A percentile compares a stretch with the other conserved stretches of the same genome.
Conservation (phyloP, 164 flowering plant species). For the Liriodendron chinense region DNA sequence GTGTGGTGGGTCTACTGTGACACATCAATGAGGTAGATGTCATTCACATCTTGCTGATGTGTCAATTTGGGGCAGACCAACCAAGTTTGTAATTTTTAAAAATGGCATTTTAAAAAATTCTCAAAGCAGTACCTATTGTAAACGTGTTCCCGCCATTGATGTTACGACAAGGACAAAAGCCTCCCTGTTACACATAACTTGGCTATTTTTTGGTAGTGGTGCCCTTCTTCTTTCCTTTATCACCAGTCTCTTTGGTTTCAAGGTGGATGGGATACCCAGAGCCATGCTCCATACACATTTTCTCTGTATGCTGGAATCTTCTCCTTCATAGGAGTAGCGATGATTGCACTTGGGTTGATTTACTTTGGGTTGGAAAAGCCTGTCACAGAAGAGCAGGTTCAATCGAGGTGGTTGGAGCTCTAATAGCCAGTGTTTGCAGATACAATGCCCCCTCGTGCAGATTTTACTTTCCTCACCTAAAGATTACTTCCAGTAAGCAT, state of each 20-base stretch:
- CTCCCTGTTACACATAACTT: slow-evolving; percentile 82
- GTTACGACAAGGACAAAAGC: slow-evolving; percentile 65
- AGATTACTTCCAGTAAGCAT: background rate
- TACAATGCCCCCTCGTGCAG: slow-evolving; percentile 15
- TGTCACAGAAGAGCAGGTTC: slow-evolving; percentile 55
- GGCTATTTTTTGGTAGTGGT: slow-evolving; percentile 84
- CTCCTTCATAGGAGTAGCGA: slow-evolving; percentile 46
- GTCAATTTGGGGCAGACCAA: no score
- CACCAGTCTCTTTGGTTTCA: slow-evolving; percentile 90
- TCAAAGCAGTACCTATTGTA: no score
- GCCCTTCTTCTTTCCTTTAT: slow-evolving; percentile 85
- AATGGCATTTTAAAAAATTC: no score
- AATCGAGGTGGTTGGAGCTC: slow-evolving; percentile 74
- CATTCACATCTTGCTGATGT: no score
- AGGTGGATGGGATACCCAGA: slow-evolving; percentile 96
- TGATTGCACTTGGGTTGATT: slow-evolving; percentile 58
- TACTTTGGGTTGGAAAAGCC: slow-evolving; percentile 76
- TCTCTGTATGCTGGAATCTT: slow-evolving; percentile 63
- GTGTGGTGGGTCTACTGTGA: no score
- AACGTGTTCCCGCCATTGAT: no score
- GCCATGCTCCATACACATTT: slow-evolving; percentile 82
- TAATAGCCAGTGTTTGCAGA: slow-evolving; percentile 63
- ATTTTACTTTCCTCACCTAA: slow-evolving; percentile 18
- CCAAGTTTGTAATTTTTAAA: no score
- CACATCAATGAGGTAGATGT: no score